Conservation (phyloP, 257 asterid genomes). For the Solanum gracilifrons region DNA sequence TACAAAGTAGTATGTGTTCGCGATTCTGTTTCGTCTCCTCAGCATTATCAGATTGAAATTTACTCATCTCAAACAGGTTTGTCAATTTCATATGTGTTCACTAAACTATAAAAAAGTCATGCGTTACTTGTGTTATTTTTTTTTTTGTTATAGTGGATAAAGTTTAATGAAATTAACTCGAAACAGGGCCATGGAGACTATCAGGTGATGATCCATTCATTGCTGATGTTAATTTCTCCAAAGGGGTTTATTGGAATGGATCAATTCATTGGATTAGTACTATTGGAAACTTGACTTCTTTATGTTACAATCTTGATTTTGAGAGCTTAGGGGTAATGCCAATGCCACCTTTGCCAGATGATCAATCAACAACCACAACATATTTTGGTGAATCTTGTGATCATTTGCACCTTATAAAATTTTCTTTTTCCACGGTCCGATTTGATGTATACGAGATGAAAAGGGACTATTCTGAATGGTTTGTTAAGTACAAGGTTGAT, state of each 20-base stretch:
- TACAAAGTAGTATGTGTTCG: slow-evolving; percentile 15
- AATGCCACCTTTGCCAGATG: slow-evolving; percentile 1
- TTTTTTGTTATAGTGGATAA: not conserved
- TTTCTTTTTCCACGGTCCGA: not conserved
- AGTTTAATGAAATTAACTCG: not conserved
- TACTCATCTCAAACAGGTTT: slow-evolving; percentile 19
- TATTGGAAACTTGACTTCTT: not conserved
- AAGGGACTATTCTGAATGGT: slow-evolving; percentile 20
- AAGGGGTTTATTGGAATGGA: slow-evolving; percentile 21
- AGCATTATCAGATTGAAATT: slow-evolving; percentile 10
- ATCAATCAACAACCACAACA: not conserved
- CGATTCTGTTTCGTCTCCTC: not conserved
- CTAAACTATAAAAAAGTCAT: too few species aligned
- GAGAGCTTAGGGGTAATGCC: slow-evolving; percentile 2
- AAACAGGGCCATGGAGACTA: not conserved
- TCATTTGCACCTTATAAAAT: slow-evolving; percentile 7
- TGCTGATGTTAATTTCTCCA: not conserved
- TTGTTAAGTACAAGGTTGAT: slow-evolving; percentile 24
- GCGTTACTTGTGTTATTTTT: not conserved
- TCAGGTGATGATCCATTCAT: not conserved
- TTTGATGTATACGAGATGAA: slow-evolving; percentile 20
- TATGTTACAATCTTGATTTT: slow-evolving; percentile 14
- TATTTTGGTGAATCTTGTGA: slow-evolving; percentile 19
- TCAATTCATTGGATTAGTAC: slow-evolving; percentile 15
- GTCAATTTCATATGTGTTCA: not conserved